Evolutionary conservation across 1,284 basidiomycete species (phyloP).

Genomic region (Wolfiporia cocos): DNA sequence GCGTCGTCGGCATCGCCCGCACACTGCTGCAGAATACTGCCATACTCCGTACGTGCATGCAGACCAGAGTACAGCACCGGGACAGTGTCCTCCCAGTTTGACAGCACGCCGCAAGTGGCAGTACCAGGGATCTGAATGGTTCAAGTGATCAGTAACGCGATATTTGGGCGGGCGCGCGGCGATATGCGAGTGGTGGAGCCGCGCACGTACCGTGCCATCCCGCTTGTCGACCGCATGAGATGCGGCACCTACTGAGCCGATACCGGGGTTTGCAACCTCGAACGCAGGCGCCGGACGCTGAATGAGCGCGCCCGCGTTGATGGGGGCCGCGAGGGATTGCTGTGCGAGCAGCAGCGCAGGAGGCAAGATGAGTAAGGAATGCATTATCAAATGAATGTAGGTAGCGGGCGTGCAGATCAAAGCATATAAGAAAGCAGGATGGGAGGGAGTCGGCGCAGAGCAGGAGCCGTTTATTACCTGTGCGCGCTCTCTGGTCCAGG

Average conservation of each 20-base stretch:
- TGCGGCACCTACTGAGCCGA: neutral
- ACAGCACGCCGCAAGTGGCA: too few species aligned
- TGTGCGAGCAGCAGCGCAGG: conserved; percentile 5
- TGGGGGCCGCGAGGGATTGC: conserved; percentile 3
- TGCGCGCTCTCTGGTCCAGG: too few species aligned
- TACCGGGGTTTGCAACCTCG: neutral
- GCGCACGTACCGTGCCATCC: neutral
- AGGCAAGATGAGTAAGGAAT: conserved; percentile 1
- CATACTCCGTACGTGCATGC: too few species aligned
- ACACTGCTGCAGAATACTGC: too few species aligned
- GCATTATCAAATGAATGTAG: conserved; percentile 1
- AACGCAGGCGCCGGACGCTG: neutral
- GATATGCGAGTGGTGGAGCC: too few species aligned
- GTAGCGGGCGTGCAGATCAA: conserved; percentile 1
- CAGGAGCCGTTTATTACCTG: too few species aligned
- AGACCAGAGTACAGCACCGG: too few species aligned
- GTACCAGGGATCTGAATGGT: too few species aligned
- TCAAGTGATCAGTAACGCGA: too few species aligned
- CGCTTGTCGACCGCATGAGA: neutral
- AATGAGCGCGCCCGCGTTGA: neutral
- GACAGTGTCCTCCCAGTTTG: too few species aligned
- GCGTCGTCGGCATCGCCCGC: too few species aligned
- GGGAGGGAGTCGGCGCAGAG: conserved; percentile 1
- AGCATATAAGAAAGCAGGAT: neutral
- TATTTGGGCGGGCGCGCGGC: too few species aligned